Conservation (phyloP, 2,329 filamentous ascomycete genomes). For the Pestalotiopsis sp. region DNA sequence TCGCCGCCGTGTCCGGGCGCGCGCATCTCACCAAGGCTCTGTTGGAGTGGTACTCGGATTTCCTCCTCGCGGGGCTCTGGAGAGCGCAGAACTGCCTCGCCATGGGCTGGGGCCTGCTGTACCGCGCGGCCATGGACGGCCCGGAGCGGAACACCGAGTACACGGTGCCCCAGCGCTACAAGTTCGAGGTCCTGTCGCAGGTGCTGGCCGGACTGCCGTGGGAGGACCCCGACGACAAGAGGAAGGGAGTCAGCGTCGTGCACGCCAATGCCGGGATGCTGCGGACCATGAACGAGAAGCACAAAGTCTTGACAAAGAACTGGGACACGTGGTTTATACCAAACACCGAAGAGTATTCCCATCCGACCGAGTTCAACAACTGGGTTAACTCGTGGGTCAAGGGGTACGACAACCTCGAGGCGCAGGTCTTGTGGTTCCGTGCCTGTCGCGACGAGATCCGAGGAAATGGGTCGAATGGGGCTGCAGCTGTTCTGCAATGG, state of each 20-base stretch:
- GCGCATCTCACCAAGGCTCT: not conserved
- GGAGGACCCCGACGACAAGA: not conserved
- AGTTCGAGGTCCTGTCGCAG: not conserved
- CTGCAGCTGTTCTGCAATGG: not conserved
- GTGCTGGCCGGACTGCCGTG: conserved; percentile 3
- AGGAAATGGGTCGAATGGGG: not conserved
- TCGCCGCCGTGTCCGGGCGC: not conserved
- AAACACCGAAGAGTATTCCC: not conserved
- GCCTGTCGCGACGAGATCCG: not conserved
- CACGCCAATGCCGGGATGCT: not conserved
- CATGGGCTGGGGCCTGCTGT: not conserved
- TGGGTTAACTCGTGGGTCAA: conserved; percentile 7
- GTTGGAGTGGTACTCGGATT: not conserved
- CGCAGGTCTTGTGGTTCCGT: conserved; percentile 4
- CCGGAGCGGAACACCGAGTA: not conserved
- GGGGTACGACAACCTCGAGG: conserved; percentile 6
- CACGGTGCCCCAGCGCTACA: not conserved
- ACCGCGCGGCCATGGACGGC: not conserved
- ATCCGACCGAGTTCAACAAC: not conserved
- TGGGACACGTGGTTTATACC: not conserved
- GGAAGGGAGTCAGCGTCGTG: not conserved
- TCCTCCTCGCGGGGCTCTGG: not conserved
- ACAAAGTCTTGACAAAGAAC: not conserved
- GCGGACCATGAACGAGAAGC: not conserved
- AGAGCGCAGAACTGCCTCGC: not conserved